These are phyloP conservation scores for Penicillium polonicum DNA, from an alignment of 2,329 filamentous ascomycete genomes.

Conservation along the genomic window DNA sequence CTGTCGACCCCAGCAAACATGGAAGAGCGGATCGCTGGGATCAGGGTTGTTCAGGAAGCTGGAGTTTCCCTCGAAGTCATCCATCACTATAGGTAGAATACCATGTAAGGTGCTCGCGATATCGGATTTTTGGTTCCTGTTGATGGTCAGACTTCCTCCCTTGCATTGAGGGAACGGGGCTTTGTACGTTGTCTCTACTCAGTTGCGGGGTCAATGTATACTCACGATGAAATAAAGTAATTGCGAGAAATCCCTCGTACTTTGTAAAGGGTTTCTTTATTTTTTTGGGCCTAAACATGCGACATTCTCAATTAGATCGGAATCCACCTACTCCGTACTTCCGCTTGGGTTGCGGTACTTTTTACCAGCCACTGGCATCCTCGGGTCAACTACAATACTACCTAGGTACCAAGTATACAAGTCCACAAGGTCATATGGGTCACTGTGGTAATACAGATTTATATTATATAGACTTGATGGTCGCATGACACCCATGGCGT, in stretches of 20 bases:
- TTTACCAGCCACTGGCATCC: background rate
- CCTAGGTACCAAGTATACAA: background rate
- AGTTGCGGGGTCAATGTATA: slow-evolving; percentile 8
- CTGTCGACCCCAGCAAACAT: slow-evolving; percentile 39
- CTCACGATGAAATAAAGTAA: background rate
- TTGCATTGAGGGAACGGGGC: background rate
- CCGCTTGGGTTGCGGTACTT: background rate
- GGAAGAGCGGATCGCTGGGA: slow-evolving; percentile 29
- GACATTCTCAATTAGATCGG: background rate
- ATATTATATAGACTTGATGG: slow-evolving; percentile 24
- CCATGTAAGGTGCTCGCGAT: slow-evolving; percentile 10
- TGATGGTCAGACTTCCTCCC: background rate
- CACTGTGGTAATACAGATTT: slow-evolving; percentile 17
- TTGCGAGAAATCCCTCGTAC: background rate
- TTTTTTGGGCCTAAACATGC: background rate
- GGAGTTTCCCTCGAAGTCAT: background rate
- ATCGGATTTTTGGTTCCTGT: background rate
- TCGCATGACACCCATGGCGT: slow-evolving; percentile 23
- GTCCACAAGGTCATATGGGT: background rate
- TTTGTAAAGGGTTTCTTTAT: background rate
- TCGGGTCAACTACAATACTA: background rate
- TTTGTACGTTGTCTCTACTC: background rate
- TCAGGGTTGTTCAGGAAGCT: slow-evolving; percentile 8
- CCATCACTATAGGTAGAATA: background rate
- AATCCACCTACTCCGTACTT: background rate